Evolutionary conservation across 768 basidiomycete genomes (phyloP).

Genomic region (Boletus tylopilopsis): DNA sequence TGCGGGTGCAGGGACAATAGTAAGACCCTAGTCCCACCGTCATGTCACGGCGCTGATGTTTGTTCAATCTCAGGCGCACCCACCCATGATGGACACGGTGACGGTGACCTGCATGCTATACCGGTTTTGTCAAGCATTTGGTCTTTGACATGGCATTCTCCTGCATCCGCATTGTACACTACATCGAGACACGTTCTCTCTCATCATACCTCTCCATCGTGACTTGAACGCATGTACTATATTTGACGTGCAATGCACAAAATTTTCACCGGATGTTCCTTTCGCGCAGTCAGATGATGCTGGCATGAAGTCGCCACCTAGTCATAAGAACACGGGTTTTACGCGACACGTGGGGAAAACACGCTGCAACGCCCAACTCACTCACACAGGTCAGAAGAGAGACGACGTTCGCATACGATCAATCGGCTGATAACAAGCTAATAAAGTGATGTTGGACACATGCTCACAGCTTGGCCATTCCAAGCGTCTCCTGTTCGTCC

Average conservation of each 20-base stretch:
- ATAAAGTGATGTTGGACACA: slow-evolving; percentile 20
- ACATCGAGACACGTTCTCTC: slow-evolving; percentile 27
- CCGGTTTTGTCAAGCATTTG: slow-evolving; percentile 62
- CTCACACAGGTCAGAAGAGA: slow-evolving; percentile 14
- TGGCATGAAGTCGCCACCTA: slow-evolving; percentile 10
- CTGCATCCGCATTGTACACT: slow-evolving; percentile 31
- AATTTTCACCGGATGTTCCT: slow-evolving; percentile 18
- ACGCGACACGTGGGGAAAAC: slow-evolving; percentile 31
- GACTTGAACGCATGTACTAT: slow-evolving; percentile 31
- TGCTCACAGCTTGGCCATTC: slow-evolving; percentile 61
- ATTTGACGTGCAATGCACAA: slow-evolving; percentile 28
- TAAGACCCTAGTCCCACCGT: slow-evolving; percentile 33
- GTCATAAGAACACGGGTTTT: slow-evolving; percentile 29
- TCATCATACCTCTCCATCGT: slow-evolving; percentile 28
- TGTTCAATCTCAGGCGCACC: slow-evolving; percentile 60
- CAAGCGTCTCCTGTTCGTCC: slow-evolving; percentile 35
- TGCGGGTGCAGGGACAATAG: slow-evolving; percentile 80
- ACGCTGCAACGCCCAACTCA: slow-evolving; percentile 26
- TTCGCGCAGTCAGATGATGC: slow-evolving; percentile 20
- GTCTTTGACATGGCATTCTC: slow-evolving; percentile 34
- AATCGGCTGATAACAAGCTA: slow-evolving; percentile 29
- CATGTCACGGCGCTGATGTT: slow-evolving; percentile 23
- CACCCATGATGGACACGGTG: slow-evolving; percentile 87
- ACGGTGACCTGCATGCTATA: slow-evolving; percentile 84
- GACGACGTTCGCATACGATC: slow-evolving; percentile 25